Conservation (phyloP, 2,329 filamentous ascomycete species). For the Paraphoma sp. region DNA sequence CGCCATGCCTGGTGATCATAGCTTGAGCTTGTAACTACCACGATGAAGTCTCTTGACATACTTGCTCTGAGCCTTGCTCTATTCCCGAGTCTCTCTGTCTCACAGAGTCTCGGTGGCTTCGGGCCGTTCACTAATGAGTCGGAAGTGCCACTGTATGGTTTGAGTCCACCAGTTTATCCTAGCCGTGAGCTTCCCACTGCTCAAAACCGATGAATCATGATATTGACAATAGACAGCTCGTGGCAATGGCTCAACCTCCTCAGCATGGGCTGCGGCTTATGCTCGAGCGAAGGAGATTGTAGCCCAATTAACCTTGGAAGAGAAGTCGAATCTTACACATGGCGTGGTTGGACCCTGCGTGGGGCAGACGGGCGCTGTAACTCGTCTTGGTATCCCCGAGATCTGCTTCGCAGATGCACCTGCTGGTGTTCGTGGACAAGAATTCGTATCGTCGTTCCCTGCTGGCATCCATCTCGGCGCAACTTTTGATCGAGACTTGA, state of each 20-base stretch:
- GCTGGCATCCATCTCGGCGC: conserved; percentile 59
- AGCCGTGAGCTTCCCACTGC: conserved; percentile 21
- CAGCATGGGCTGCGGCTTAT: conserved; percentile 36
- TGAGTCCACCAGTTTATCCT: conserved; percentile 40
- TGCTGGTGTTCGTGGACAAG: conserved; percentile 40
- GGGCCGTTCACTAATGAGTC: conserved; percentile 36
- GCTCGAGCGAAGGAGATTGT: conserved; percentile 49
- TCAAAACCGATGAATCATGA: neutral
- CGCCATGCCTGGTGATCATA: neutral
- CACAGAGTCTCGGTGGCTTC: too few relatives aligned
- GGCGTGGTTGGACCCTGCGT: conserved; percentile 42
- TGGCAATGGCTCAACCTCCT: conserved; percentile 30
- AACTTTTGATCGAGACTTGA: conserved; percentile 73
- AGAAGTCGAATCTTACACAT: conserved; percentile 52
- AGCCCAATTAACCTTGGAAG: conserved; percentile 49
- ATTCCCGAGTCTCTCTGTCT: conserved; percentile 7
- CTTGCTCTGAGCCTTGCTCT: conserved; percentile 11
- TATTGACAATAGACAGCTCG: conserved; percentile 21
- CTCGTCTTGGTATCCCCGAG: conserved; percentile 45
- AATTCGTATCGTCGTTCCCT: conserved; percentile 41
- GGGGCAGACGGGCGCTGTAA: conserved; percentile 46
- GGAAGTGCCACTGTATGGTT: conserved; percentile 36
- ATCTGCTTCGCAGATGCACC: conserved; percentile 50
- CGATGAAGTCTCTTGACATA: conserved; percentile 10
- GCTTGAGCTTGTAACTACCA: neutral